Evolutionary conservation across 2,329 filamentous ascomycete genomes (phyloP), one percentile per base, ranked within the genome.

Genomic region (Exserohilum turcica): DNA sequence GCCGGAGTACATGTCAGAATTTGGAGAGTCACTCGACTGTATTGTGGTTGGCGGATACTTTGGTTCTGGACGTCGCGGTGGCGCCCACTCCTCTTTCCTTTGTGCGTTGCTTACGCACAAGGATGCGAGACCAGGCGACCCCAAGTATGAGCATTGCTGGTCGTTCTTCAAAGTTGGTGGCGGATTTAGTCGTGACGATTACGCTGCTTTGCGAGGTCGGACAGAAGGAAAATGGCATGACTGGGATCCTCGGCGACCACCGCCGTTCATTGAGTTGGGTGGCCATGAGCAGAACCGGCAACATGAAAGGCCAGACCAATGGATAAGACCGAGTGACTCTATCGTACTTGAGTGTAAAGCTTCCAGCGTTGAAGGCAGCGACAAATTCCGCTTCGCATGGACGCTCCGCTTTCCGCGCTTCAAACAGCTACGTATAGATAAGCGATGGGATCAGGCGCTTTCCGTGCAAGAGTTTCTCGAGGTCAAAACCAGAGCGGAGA

Each of bases 151-250:
- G 75, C 92, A 91, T 72, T 95, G 87, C 68, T 90, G 87, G 65
- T 96, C 92, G n/a, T 97, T 99, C 77, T 96, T 92, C 81, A 97
- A 94, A 74, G 94, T 99, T 13, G 94, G 94, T n/a, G 94, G 94
- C 47, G 94, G 94, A 0, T 92, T 97, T 72, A 86, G 84, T 12
- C 88, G 86, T 0, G 85, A 89, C 46, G 94, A 99, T 67, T 97
- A 96, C 71, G 86, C 88, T 0, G 85, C 88, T 52, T 87, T 99
- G 39, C 82, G 86, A 5, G 91, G 96, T 66, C 82, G 86, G 19
- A 97, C 93, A 0, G 90, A 96, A 53, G 92, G 90, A 5, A 96
- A 96, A 72, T 99, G 94, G 94, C 82, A 83, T 10, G 84, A 90
- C 28, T 99, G 92, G 91, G 87, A 97, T 71, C 68, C 80, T 0